phyloP scores from a whole-genome alignment of 768 basidiomycete species.

The Collybiopsis luxurians region DNA sequence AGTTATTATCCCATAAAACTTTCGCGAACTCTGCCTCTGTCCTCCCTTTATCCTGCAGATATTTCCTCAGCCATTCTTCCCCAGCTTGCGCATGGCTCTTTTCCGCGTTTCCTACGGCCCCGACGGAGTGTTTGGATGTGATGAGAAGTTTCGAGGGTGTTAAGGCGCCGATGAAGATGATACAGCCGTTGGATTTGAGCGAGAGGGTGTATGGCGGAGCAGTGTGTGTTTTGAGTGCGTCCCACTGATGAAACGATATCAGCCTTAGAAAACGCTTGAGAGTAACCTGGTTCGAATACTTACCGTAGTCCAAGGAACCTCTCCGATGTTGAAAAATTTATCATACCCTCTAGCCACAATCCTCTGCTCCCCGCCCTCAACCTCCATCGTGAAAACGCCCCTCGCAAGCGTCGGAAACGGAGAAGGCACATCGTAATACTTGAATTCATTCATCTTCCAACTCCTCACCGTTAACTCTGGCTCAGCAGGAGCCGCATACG shows the following conservation, averaged over 20 bases:
- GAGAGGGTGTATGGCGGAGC: constrained; percentile 80
- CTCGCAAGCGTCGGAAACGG: constrained; percentile 95
- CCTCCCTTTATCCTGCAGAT: constrained; percentile 58
- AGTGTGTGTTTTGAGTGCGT: constrained; percentile 64
- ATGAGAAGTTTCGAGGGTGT: constrained; percentile 72
- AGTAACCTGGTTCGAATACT: no score
- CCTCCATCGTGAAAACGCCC: constrained; percentile 76
- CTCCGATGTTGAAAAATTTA: constrained; percentile 98
- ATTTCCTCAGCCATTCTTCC: constrained; percentile 75
- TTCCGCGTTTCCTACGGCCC: constrained; percentile 38
- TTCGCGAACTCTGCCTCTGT: constrained; percentile 74
- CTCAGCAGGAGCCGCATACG: constrained; percentile 57
- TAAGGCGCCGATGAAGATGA: constrained; percentile 91
- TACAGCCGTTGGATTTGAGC: constrained; percentile 94
- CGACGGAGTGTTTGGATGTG: constrained; percentile 92
- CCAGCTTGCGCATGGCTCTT: constrained; percentile 81
- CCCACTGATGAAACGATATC: constrained; percentile 55
- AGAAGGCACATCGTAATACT: constrained; percentile 85
- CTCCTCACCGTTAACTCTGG: constrained; percentile 59
- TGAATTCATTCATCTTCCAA: constrained; percentile 99
- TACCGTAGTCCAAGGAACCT: constrained; percentile 94
- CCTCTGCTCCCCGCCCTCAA: constrained; percentile 34
- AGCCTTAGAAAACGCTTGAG: neutral
- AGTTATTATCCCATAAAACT: constrained; percentile 73
- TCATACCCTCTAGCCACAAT: constrained; percentile 94